Percentiles rank a stretch among this genome's conserved stretches.
Conservation (phyloP, 1,284 basidiomycete genomes). For the Schizophyllum commune region DNA sequence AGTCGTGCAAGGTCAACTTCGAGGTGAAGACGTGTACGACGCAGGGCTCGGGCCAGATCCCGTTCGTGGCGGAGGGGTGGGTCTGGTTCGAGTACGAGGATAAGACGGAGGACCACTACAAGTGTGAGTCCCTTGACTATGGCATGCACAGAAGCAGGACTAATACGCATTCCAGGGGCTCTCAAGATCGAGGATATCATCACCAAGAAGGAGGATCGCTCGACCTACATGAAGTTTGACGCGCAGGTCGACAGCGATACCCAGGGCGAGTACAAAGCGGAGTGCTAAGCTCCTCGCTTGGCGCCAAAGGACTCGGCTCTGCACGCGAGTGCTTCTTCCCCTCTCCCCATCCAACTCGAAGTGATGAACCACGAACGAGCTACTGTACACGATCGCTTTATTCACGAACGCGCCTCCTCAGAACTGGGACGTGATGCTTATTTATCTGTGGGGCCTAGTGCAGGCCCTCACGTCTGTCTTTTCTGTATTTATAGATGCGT, state of each 20-base stretch:
- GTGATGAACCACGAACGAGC: no score
- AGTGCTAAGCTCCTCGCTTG: not conserved
- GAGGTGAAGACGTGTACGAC: slow-evolving; percentile 13
- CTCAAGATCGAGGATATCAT: slow-evolving; percentile 8
- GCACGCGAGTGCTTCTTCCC: no score
- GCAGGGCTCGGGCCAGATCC: slow-evolving; percentile 14
- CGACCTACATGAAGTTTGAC: slow-evolving; percentile 7
- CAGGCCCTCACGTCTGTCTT: no score
- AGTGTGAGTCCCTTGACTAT: not conserved
- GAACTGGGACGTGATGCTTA: no score
- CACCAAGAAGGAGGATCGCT: slow-evolving; percentile 7
- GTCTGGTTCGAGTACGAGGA: slow-evolving; percentile 23
- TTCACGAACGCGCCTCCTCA: no score
- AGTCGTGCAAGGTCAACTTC: slow-evolving; percentile 6
- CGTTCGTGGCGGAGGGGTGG: slow-evolving; percentile 17
- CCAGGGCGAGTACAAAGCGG: not conserved
- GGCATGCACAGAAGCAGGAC: no score
- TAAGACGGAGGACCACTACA: not conserved
- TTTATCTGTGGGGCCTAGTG: no score
- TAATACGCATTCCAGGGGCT: slow-evolving; percentile 5
- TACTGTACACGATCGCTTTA: no score
- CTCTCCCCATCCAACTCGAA: no score
- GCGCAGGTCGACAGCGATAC: not conserved
- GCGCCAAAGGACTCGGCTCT: no score
- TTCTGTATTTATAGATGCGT: no score